These are phyloP conservation scores for Penicillium sp. DNA, from an alignment of 2,329 filamentous ascomycete species.

Conservation along the genomic window DNA sequence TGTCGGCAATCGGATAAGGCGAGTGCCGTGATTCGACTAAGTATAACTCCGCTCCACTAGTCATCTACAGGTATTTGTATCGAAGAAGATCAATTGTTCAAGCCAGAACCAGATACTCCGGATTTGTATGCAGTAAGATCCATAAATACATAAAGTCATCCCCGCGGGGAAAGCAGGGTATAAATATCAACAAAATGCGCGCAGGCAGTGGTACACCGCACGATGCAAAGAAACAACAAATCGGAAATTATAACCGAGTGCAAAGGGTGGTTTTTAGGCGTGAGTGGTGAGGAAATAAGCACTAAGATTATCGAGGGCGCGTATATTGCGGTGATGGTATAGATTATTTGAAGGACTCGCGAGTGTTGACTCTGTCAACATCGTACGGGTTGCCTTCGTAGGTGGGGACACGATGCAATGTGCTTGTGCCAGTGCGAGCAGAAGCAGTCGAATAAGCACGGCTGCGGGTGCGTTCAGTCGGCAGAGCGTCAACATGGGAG, in stretches of 20 bases:
- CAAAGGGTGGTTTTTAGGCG: background rate
- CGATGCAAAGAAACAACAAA: constrained; percentile 5
- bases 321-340: background rate
- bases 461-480: constrained; percentile 26
- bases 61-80: background rate
- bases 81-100: background rate
- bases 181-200: constrained; percentile 8
- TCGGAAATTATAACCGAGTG: background rate
- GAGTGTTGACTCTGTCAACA: constrained; percentile 45
- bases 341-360: constrained; percentile 34
- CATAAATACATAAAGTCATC: constrained; percentile 14
- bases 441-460: constrained; percentile 26
- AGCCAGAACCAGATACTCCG: constrained; percentile 9
- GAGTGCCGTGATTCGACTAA: constrained; percentile 9
- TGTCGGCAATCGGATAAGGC: constrained; percentile 10
- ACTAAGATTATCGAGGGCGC: constrained; percentile 14
- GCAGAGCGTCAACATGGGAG: constrained; percentile 20
- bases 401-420: constrained; percentile 21
- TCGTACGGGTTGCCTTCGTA: constrained; percentile 47
- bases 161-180: constrained; percentile 9
- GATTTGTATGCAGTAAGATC: constrained; percentile 14
- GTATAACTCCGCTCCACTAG: constrained; percentile 2
- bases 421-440: constrained; percentile 23
- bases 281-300: constrained; percentile 1
- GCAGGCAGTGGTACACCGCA: background rate